Base-by-base conservation (phyloP, 371 early-diverging fungal genomes). In the Mortierella sp. region DNA sequence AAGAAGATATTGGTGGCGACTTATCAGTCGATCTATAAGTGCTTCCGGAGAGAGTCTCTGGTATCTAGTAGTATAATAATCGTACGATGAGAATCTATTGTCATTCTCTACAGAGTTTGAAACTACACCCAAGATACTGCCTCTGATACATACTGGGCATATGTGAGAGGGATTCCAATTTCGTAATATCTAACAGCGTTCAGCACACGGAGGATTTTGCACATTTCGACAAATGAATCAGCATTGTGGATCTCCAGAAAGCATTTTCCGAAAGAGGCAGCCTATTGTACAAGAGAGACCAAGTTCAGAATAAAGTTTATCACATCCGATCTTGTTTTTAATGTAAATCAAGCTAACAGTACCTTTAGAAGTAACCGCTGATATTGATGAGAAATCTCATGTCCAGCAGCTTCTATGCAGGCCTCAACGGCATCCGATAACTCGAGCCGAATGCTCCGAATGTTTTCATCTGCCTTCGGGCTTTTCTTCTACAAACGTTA, bases 261-360 rank as follows among this genome's bases (percentile, higher is more conserved):
- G 61, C 93, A 90, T 84, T 97, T 97, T 39, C 99, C 99, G 86
- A 97, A 96, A 0, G 97, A 96, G 0, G 98, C 98, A 0, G 99
- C 97, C 88, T 94, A 75, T 55, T 55, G 2, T 28, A 18, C 12
- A 55, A 12, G 28, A 28, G 9, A 10, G 28, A 55, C 9, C 24
- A 12, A 28, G 55, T 55, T 43, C 51, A n/a, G 51, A 51, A n/a
- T n/a, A 51, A 43, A n/a, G 51, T 51, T 8, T n/a, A 20, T 51
- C n/a, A 22, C n/a, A n/a, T n/a, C 18, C n/a, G 91, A 22, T 30
- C 8, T 39, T 14, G 26, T 28, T 24, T 28, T 45, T 45, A 18
- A 0, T 16, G 18, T 45, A 45, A 20, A 52, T 55, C 54, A 39
- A 18, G 4, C 24, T 40, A 12, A 40, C 16, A 24, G 35, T 70